These are phyloP conservation scores for Esteya vermicola DNA, from an alignment of 2,329 filamentous ascomycete species.

Conservation along the genomic window DNA sequence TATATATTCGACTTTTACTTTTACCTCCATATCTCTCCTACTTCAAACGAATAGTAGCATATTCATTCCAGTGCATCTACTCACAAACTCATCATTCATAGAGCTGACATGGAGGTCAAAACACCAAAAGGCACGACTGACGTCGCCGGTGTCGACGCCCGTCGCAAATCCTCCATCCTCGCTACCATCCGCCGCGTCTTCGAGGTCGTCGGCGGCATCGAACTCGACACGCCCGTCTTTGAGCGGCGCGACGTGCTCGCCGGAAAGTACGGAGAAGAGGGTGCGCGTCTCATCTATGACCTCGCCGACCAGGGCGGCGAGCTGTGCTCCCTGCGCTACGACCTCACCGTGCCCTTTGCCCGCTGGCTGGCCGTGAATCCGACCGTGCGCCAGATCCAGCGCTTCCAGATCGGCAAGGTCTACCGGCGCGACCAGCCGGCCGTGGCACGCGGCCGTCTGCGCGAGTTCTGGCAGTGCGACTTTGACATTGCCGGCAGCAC, in stretches of 20 bases:
- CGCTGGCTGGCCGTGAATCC: constrained; percentile 89
- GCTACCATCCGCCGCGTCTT: constrained; percentile 11
- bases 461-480: constrained; percentile 96
- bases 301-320: constrained; percentile 74
- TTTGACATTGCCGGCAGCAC: constrained; percentile 85
- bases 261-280: constrained; percentile 45
- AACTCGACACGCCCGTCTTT: constrained; percentile 62
- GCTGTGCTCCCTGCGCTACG: constrained; percentile 67
- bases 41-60: too few species aligned
- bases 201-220: constrained; percentile 51
- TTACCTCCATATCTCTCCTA: too few species aligned
- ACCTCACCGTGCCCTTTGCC: constrained; percentile 52
- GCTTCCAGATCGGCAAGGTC: constrained; percentile 92
- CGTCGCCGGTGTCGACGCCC: constrained; percentile 50
- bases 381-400: constrained; percentile 73
- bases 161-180: constrained; percentile 56
- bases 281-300: constrained; percentile 59
- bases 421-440: constrained; percentile 40
- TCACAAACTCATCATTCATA: too few species aligned
- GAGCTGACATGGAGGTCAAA: constrained; percentile 40
- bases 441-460: constrained; percentile 83
- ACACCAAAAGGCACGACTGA: constrained; percentile 69
- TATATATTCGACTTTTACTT: too few species aligned
- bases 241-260: constrained; percentile 58
- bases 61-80: too few species aligned